A percentile compares a stretch with the other conserved stretches of the same genome.
These are phyloP conservation scores for Filobasidium floriforme DNA, from an alignment of 768 basidiomycete species.

Conservation along the genomic window DNA sequence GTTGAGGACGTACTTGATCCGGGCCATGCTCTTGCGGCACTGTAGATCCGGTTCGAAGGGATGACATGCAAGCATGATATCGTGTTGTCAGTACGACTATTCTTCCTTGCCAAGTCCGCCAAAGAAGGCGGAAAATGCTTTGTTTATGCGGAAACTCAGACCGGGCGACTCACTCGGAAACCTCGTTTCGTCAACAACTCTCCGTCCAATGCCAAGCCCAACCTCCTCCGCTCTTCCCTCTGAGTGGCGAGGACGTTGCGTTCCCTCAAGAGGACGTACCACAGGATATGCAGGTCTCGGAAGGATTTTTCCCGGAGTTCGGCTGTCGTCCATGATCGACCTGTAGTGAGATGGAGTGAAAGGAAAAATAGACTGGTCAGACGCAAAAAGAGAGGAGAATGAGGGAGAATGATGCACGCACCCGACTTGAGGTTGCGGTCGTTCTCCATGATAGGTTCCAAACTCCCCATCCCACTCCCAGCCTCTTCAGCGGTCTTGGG, in stretches of 20 bases:
- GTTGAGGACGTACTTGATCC: conserved; percentile 84
- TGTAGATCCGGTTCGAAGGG: too few species aligned
- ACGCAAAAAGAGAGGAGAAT: background rate
- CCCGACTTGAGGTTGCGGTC: conserved; percentile 30
- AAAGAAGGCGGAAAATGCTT: too few species aligned
- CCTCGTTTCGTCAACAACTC: conserved; percentile 35
- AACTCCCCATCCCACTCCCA: conserved; percentile 28
- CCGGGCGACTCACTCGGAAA: conserved; percentile 33
- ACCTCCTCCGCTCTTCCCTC: conserved; percentile 63
- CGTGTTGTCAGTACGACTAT: too few species aligned
- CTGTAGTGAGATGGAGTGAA: conserved; percentile 47
- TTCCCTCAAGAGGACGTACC: conserved; percentile 85
- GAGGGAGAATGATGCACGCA: background rate
- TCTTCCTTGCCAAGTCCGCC: conserved; percentile 2
- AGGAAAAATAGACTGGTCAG: background rate
- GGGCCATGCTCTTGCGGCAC: conserved; percentile 93
- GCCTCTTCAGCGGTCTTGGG: conserved; percentile 5
- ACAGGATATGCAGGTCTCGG: conserved; percentile 83
- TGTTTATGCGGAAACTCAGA: too few species aligned
- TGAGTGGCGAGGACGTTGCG: conserved; percentile 86
- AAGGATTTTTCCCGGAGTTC: conserved; percentile 88
- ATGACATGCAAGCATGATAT: background rate
- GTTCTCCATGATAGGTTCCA: conserved; percentile 25
- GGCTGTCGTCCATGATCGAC: conserved; percentile 74
- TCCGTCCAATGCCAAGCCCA: conserved; percentile 46